Percentiles rank a stretch among this genome's conserved stretches.
These are phyloP conservation scores for Cercospora zeae-maydis DNA, from an alignment of 2,329 filamentous ascomycete species.

Conservation along the genomic window DNA sequence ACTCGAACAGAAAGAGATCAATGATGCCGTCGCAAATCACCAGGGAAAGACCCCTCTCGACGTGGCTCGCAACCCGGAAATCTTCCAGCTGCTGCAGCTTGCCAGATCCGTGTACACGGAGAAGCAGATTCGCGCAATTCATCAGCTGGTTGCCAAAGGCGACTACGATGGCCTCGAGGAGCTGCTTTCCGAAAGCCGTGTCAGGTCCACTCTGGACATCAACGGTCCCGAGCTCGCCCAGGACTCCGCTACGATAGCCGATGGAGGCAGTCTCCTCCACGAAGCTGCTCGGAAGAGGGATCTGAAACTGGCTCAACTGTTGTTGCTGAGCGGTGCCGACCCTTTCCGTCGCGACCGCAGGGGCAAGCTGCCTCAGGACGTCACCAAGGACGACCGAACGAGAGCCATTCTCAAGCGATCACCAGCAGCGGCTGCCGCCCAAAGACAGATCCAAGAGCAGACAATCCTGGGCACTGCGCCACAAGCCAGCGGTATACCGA, in stretches of 20 bases:
- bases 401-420: constrained; percentile 88
- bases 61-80: constrained; percentile 84
- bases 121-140: constrained; percentile 76
- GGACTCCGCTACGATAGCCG: constrained; percentile 70
- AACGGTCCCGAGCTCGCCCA: constrained; percentile 87
- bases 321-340: constrained; percentile 90
- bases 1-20: constrained; percentile 76
- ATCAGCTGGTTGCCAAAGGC: constrained; percentile 67
- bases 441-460: constrained; percentile 94
- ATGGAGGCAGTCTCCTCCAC: constrained; percentile 88
- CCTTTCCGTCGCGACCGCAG: constrained; percentile 93
- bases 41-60: constrained; percentile 83
- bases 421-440: constrained; percentile 87
- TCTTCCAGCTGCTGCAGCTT: constrained; percentile 91
- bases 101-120: constrained; percentile 87
- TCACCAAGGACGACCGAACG: constrained; percentile 90
- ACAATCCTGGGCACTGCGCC: constrained; percentile 78
- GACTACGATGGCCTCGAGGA: constrained; percentile 77
- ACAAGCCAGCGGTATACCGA: constrained; percentile 36
- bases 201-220: constrained; percentile 84
- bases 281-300: constrained; percentile 89
- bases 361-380: constrained; percentile 91
- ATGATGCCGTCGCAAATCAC: constrained; percentile 81
- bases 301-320: constrained; percentile 78
- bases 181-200: constrained; percentile 76